phyloP scores from a whole-genome alignment of 2,329 filamentous ascomycete species.

The Exophiala oligosperma region DNA sequence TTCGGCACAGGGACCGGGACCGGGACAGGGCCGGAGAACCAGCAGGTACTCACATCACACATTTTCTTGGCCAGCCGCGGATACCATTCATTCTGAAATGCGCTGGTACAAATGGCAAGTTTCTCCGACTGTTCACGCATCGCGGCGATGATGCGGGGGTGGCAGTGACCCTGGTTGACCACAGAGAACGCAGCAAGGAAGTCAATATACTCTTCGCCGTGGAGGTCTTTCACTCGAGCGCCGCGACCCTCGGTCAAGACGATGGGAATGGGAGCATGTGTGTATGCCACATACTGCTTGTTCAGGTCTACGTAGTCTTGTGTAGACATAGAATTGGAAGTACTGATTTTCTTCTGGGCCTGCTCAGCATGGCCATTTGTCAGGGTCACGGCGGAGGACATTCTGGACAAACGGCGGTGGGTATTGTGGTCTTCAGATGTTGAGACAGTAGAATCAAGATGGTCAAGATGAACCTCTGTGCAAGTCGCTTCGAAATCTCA shows the following conservation, averaged over 20 bases:
- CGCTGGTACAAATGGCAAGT: background rate
- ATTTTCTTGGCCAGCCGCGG: conserved; percentile 12
- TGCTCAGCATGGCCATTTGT: too few species aligned
- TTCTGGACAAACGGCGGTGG: too few species aligned
- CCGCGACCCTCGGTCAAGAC: conserved; percentile 10
- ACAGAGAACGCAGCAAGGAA: conserved; percentile 17
- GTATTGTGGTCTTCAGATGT: too few species aligned
- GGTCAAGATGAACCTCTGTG: too few species aligned
- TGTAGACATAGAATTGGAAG: background rate
- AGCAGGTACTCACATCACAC: background rate
- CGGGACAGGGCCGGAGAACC: too few species aligned
- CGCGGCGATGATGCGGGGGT: conserved; percentile 13
- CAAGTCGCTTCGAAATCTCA: too few species aligned
- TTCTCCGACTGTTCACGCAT: conserved; percentile 16
- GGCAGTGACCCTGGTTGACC: conserved; percentile 21
- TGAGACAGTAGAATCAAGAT: too few species aligned
- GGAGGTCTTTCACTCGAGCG: conserved; percentile 11
- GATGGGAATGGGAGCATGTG: conserved; percentile 4
- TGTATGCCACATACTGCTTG: background rate
- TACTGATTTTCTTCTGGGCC: too few species aligned
- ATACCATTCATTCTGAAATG: conserved; percentile 8
- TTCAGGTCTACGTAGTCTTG: background rate
- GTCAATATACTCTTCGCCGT: conserved; percentile 17
- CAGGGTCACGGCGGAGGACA: too few species aligned
- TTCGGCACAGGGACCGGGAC: too few species aligned